Evolutionary conservation across 495 filamentous ascomycete species (phyloP), one percentile per base, ranked within the genome.

Genomic region (Xylaria bambusicola): DNA sequence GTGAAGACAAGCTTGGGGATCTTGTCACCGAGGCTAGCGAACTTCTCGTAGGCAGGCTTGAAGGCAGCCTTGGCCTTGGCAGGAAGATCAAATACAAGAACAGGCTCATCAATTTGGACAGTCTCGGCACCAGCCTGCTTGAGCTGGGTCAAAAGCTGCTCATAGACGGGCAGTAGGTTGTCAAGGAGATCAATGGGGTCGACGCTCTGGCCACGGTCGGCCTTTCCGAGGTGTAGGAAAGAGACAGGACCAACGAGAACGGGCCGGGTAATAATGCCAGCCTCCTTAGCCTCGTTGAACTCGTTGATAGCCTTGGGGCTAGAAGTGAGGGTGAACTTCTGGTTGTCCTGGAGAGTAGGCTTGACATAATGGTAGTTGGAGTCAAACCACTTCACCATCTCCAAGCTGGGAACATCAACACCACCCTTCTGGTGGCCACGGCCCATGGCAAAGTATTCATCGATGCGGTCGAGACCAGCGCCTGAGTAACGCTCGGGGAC

Each of bases 371-470:
- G 94, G 86, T 98, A 98, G 88, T 98, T 98, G 65, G 91, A 96
- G 84, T 98, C 94, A 75, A 98, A 98, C 94, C 95, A 98, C 82
- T 98, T 98, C 54, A 98, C 94, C 94, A 98, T 98, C 83, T 98
- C 94, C 74, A 98, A 82, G 69, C 80, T 82, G 48, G 93, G 93
- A 67, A 98, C 94, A 80, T 98, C 94, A 64, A 98, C 84, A 65
- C 87, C 91, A 56, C 83, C 82, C 83, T 90, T 92, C 79, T 98
- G 94, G 76, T 91, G 93, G 75, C 94, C 94, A 85, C 94, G 88
- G 70, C 95, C 94, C 94, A 98, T 96, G 73, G 94, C 95, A 74
- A 98, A 98, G 88, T 95, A 97, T 75, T 94, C 90, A 80, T 98
- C 94, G 68, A 98, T 81, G 46, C 88, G 78, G 77, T 89, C 77